phyloP scores from a whole-genome alignment of 2,329 filamentous ascomycete species.

The Fusarium metavorans region DNA sequence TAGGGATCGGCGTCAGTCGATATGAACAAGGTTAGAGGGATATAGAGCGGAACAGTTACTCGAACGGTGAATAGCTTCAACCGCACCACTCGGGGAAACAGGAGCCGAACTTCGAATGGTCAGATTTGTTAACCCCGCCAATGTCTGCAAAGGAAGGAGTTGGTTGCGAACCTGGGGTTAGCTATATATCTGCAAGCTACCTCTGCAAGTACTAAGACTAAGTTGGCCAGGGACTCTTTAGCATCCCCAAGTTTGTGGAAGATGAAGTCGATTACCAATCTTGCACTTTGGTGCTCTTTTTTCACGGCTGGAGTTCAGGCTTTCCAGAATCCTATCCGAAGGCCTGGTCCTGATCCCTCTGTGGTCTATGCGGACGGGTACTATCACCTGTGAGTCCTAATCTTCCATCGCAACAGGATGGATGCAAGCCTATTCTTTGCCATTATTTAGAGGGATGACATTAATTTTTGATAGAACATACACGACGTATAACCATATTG shows the following conservation, averaged over 20 bases:
- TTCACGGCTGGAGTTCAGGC: neutral
- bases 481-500: conserved; percentile 10
- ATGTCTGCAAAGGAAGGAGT: neutral
- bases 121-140: neutral
- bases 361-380: conserved; percentile 12
- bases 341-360: conserved; percentile 9
- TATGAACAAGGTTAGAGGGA: neutral
- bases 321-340: conserved; percentile 16
- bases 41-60: neutral
- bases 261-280: neutral
- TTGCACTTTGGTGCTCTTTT: neutral
- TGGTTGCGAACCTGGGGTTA: neutral
- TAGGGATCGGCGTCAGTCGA: neutral
- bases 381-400: conserved; percentile 6
- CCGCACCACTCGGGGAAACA: neutral
- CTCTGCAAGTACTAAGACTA: neutral
- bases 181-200: neutral
- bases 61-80: neutral
- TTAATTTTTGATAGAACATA: conserved; percentile 2
- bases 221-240: neutral
- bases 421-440: neutral
- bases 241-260: neutral
- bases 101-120: neutral
- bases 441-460: too few relatives aligned
- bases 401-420: too few relatives aligned